Percentiles rank a stretch among this genome's conserved stretches.
These are phyloP conservation scores for Mucor racemosus DNA, from an alignment of 371 early-diverging fungal genomes.

Conservation along the genomic window DNA sequence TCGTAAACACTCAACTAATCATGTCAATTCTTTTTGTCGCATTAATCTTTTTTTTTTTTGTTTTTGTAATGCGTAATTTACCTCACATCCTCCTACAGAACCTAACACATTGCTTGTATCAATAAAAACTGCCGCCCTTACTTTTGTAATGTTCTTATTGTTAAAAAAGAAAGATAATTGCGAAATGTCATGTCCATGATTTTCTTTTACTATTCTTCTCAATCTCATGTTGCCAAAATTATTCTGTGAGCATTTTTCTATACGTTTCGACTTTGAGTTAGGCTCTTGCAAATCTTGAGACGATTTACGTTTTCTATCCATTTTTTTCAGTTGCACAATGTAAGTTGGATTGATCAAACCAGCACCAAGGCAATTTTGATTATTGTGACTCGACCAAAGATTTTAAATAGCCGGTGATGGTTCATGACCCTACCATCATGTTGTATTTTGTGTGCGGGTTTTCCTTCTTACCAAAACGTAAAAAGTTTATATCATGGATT, in stretches of 20 bases:
- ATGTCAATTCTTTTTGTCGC: neutral
- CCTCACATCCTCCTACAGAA: conserved; percentile 73
- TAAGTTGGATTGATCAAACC: no score
- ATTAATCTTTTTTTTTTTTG: neutral
- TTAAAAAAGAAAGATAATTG: conserved; percentile 75
- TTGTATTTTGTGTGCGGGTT: no score
- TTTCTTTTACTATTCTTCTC: conserved; percentile 85
- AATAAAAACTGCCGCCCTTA: conserved; percentile 17
- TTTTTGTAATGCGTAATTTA: conserved; percentile 21
- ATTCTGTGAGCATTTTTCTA: conserved; percentile 32
- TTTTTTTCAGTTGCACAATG: neutral
- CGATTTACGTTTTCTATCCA: neutral
- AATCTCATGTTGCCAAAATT: conserved; percentile 73
- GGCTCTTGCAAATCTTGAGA: neutral
- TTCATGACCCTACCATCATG: no score
- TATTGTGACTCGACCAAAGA: neutral
- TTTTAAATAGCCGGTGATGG: no score
- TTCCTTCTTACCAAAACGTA: no score
- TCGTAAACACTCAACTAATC: conserved; percentile 81
- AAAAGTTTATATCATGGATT: conserved; percentile 18
- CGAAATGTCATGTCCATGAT: conserved; percentile 77
- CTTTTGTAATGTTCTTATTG: conserved; percentile 58
- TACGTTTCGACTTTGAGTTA: neutral
- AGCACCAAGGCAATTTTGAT: neutral
- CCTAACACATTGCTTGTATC: conserved; percentile 77